These are phyloP conservation scores for Fraxinus anomala DNA, from an alignment of 257 asterid species.

Conservation along the genomic window DNA sequence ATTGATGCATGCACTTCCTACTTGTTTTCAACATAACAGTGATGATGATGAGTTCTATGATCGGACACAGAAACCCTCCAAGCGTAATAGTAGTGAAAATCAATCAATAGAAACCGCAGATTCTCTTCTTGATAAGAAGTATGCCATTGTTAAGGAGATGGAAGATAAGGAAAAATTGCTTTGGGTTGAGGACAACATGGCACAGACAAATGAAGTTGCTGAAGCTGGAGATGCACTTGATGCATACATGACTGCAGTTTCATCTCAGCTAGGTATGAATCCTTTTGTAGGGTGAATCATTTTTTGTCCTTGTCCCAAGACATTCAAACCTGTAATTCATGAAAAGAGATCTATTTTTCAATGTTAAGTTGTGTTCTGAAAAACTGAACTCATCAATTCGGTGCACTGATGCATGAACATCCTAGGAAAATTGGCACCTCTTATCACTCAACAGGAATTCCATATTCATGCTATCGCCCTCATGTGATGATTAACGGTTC, in stretches of 20 bases:
- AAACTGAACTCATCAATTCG: background rate
- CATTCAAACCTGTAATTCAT: background rate
- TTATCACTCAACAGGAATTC: background rate
- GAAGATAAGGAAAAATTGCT: slow-evolving; percentile 63
- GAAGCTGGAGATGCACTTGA: slow-evolving; percentile 93
- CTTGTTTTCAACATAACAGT: slow-evolving; percentile 45
- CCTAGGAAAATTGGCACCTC: background rate
- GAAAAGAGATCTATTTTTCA: background rate
- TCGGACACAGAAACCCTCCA: slow-evolving; percentile 69
- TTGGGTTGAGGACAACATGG: slow-evolving; percentile 48
- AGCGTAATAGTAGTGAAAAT: slow-evolving; percentile 63
- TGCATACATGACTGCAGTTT: slow-evolving; percentile 86
- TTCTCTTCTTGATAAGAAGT: slow-evolving; percentile 92
- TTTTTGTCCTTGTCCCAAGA: background rate
- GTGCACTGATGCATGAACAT: slow-evolving; percentile 13
- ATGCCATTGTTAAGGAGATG: slow-evolving; percentile 59
- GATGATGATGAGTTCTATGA: slow-evolving; percentile 94
- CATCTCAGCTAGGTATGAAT: slow-evolving; percentile 82
- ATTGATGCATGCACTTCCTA: slow-evolving; percentile 24
- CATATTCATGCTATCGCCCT: background rate
- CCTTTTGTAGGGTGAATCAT: background rate
- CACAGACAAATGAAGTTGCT: slow-evolving; percentile 38
- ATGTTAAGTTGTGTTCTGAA: slow-evolving; percentile 5
- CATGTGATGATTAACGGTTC: background rate
- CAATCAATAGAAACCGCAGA: slow-evolving; percentile 92